These are phyloP conservation scores for Thinopyrum elongatum DNA, from an alignment of 176 grass and related monocot species.

Conservation along the genomic window DNA sequence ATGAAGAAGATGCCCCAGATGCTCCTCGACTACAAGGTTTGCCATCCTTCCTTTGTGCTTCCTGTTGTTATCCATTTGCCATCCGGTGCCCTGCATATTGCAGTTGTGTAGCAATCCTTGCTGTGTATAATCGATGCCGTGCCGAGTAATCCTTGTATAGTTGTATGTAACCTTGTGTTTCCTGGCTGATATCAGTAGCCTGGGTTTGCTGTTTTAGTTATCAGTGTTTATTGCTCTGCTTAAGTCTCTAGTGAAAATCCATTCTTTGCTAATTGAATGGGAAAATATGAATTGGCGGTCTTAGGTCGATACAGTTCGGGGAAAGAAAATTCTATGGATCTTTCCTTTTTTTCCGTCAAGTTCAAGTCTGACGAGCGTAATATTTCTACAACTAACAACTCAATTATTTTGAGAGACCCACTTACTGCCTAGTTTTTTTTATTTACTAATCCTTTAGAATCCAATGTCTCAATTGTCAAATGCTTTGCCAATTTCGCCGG, in stretches of 20 bases:
- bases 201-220: not conserved
- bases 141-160: not conserved
- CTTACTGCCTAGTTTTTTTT: too few species aligned
- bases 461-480: too few species aligned
- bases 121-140: not conserved
- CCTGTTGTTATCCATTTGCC: not conserved
- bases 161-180: not conserved
- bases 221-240: not conserved
- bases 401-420: too few species aligned
- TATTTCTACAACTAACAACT: too few species aligned
- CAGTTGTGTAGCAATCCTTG: not conserved
- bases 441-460: too few species aligned
- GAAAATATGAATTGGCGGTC: too few species aligned
- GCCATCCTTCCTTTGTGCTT: not conserved
- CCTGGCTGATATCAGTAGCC: not conserved
- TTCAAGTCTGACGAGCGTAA: too few species aligned
- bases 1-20: constrained; percentile 81
- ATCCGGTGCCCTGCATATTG: not conserved
- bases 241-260: not conserved
- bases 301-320: too few species aligned
- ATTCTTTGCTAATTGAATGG: too few species aligned
- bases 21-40: constrained; percentile 81
- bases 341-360: too few species aligned
- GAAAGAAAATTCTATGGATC: too few species aligned
- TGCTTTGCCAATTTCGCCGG: too few species aligned